Conservation (phyloP, 768 basidiomycete species). For the Termitomyces bulborhizus region DNA sequence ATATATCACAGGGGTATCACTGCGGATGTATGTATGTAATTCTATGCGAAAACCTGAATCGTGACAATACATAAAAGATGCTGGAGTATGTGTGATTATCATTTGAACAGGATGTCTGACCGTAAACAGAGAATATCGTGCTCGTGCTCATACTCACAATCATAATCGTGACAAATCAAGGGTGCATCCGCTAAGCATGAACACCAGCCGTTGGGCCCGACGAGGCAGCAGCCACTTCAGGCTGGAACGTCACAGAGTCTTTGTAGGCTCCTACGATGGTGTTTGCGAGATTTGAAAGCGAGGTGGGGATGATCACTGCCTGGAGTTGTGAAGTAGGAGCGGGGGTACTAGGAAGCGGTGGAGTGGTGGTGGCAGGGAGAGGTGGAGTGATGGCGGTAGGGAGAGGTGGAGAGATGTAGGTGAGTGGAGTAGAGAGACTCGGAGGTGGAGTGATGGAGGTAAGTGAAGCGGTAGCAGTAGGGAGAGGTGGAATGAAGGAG, state of each 20-base stretch:
- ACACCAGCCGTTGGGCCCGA: neutral
- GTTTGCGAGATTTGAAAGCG: slow-evolving; percentile 5
- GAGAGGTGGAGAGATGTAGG: neutral
- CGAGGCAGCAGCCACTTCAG: neutral
- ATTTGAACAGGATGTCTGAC: no score
- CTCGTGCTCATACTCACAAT: neutral
- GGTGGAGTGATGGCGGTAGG: neutral
- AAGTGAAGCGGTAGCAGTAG: no score
- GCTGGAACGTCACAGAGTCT: slow-evolving; percentile 12
- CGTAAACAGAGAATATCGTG: neutral
- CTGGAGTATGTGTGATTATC: neutral
- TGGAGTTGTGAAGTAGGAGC: neutral
- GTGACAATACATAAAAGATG: neutral
- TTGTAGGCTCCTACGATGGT: slow-evolving; percentile 8
- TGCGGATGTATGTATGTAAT: neutral
- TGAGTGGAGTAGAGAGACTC: no score
- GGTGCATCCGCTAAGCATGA: neutral
- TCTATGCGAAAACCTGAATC: neutral
- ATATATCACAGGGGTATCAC: neutral
- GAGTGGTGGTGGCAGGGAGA: no score
- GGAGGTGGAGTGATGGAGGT: no score
- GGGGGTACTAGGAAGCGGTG: no score
- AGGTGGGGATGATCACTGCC: neutral
- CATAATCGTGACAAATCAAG: neutral
- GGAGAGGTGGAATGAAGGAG: neutral